Conservation (phyloP, 495 filamentous ascomycete genomes). For the Penicillium steckii region DNA sequence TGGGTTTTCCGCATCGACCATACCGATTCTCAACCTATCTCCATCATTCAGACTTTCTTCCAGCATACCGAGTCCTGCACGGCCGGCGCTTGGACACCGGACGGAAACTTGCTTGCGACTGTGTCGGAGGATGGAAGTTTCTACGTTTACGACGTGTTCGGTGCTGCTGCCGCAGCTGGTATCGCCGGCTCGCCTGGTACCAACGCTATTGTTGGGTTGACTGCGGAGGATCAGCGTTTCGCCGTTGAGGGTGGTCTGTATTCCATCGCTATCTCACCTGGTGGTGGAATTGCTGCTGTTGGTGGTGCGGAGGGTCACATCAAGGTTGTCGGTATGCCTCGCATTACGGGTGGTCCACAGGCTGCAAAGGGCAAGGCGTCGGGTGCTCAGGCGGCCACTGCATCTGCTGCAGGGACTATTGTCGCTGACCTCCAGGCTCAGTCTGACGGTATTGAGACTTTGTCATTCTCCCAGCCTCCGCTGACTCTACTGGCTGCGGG, state of each 20-base stretch:
- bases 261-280: slow-evolving; percentile 77
- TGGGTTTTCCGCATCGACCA: slow-evolving; percentile 90
- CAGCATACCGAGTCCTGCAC: slow-evolving; percentile 84
- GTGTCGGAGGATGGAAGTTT: slow-evolving; percentile 87
- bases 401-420: slow-evolving; percentile 74
- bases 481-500: slow-evolving; percentile 81
- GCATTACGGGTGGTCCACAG: slow-evolving; percentile 47
- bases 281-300: slow-evolving; percentile 73
- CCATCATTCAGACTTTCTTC: slow-evolving; percentile 87
- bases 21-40: slow-evolving; percentile 60
- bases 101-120: slow-evolving; percentile 85
- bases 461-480: slow-evolving; percentile 76
- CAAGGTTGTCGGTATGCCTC: slow-evolving; percentile 79
- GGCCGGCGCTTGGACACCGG: slow-evolving; percentile 86
- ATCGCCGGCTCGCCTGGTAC: slow-evolving; percentile 65
- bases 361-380: slow-evolving; percentile 36
- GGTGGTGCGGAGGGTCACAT: slow-evolving; percentile 86
- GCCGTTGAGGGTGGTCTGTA: slow-evolving; percentile 88
- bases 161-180: slow-evolving; percentile 73
- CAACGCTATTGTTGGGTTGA: slow-evolving; percentile 77
- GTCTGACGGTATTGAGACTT: slow-evolving; percentile 76
- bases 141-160: slow-evolving; percentile 91
- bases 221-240: slow-evolving; percentile 81
- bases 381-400: slow-evolving; percentile 37
- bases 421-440: slow-evolving; percentile 71